Conservation (phyloP, 2,329 filamentous ascomycete genomes). For the Parascedosporium putredinis region DNA sequence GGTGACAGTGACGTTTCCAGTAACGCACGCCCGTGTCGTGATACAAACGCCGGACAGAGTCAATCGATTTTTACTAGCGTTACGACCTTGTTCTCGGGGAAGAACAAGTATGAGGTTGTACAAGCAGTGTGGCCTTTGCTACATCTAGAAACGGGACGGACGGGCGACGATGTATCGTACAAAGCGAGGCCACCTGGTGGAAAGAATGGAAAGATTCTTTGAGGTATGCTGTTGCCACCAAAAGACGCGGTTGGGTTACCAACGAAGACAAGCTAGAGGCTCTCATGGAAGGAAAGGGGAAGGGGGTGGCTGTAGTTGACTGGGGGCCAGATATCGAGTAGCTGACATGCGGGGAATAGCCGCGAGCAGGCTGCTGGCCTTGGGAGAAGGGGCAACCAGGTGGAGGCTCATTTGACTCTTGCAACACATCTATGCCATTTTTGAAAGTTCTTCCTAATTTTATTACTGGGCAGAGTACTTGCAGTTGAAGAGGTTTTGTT, state of each 20-base stretch:
- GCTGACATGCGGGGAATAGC: no score
- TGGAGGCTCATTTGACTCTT: not conserved
- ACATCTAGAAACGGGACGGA: slow-evolving; percentile 33
- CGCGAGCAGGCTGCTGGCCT: not conserved
- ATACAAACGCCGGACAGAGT: slow-evolving; percentile 41
- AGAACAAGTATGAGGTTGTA: slow-evolving; percentile 43
- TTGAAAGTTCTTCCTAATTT: no score
- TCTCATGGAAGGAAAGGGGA: slow-evolving; percentile 38
- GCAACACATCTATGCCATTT: no score
- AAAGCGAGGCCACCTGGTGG: slow-evolving; percentile 48
- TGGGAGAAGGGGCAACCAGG: not conserved
- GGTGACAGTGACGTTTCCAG: slow-evolving; percentile 37
- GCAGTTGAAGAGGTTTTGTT: no score
- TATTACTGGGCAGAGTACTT: no score
- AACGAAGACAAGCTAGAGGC: slow-evolving; percentile 43
- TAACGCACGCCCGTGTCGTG: slow-evolving; percentile 37
- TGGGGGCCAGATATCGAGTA: slow-evolving; percentile 29
- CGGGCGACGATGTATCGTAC: slow-evolving; percentile 36
- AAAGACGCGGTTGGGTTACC: slow-evolving; percentile 32
- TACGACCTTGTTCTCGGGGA: slow-evolving; percentile 39
- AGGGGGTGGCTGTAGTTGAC: slow-evolving; percentile 25
- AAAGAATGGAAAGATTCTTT: slow-evolving; percentile 24
- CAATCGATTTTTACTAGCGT: slow-evolving; percentile 44
- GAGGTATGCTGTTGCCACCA: slow-evolving; percentile 33
- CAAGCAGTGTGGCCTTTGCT: slow-evolving; percentile 49